Base-by-base conservation (phyloP, 2,329 filamentous ascomycete species). In the Aspergillus cejpii region DNA sequence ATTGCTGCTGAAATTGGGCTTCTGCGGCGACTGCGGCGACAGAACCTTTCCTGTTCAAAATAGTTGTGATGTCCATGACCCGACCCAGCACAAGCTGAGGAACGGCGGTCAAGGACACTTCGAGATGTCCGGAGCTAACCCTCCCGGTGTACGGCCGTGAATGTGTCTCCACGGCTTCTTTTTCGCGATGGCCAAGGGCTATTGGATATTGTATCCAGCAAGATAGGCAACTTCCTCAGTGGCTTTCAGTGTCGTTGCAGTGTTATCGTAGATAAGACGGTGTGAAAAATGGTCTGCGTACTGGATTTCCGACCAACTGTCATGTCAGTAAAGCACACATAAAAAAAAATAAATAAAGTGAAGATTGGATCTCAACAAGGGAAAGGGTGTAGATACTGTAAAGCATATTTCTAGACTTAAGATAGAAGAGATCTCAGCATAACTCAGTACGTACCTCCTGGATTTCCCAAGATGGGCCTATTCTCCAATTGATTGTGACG, bases 41-140 rank as follows among this genome's bases (percentile, higher is more conserved):
- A 54, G 69, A 68, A 52, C 68, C 70, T 60, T 74, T 74, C 56
- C 68, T 67, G 58, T 75, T 75, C 50, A 76, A 59, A 45, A 76
- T 74, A 45, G 70, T 74, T 51, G 72, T 72, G 63, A 76, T 74
- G 60, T 76, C 72, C 73, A 76, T 75, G 61, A 61, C 63, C 62
- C 59, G 60, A 61, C 62, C 56, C 60, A 57, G 57, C 60, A 56
- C 50, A 47, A 57, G 61, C 54, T 49, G 52, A 58, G 51, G 47
- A 47, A 59, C 56, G 56, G 56, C 44, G 44, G 61, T 55, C 57
- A 63, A 60, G 61, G 56, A 62, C 56, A 50, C 52, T 49, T 54
- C 53, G 45, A 49, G 46, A 49, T 31, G 42, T 55, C 49, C 51
- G 49, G 50, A 43, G 41, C 37, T 42, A 56, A 40, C 10, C 45